phyloP scores from a whole-genome alignment of 2,329 filamentous ascomycete species.

The Fusarium decemcellulare region DNA sequence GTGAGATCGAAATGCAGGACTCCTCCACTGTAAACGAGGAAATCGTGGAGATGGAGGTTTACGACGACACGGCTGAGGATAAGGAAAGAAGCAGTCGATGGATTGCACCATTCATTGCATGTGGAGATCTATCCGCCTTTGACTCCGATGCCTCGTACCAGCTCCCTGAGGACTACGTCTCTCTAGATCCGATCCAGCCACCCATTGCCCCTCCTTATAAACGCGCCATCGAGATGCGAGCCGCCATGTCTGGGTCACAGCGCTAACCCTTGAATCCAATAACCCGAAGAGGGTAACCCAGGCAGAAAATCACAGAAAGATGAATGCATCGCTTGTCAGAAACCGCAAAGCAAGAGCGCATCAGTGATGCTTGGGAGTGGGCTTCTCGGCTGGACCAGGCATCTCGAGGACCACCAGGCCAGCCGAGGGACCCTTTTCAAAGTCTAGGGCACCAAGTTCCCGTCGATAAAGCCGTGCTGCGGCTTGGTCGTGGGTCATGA shows the following conservation, averaged over 20 bases:
- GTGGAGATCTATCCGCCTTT: constrained; percentile 93
- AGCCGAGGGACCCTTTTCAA: constrained; percentile 58
- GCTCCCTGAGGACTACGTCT: constrained; percentile 87
- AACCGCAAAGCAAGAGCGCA: constrained; percentile 24
- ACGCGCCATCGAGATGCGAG: constrained; percentile 82
- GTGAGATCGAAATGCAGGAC: constrained; percentile 61
- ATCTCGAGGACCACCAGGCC: constrained; percentile 60
- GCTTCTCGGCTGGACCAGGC: constrained; percentile 54
- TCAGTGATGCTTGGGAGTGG: constrained; percentile 51
- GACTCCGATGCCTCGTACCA: constrained; percentile 97
- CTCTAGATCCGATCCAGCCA: constrained; percentile 92
- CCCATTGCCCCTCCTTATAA: constrained; percentile 97
- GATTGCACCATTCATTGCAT: constrained; percentile 98
- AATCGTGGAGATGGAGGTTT: constrained; percentile 64
- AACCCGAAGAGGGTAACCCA: neutral
- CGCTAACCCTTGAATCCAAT: constrained; percentile 37
- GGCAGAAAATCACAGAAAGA: constrained; percentile 25
- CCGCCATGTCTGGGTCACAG: constrained; percentile 51
- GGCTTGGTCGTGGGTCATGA: constrained; percentile 63
- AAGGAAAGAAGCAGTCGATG: constrained; percentile 70
- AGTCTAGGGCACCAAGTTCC: constrained; percentile 61
- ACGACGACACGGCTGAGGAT: constrained; percentile 57
- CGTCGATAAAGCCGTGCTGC: constrained; percentile 62
- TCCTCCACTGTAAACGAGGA: constrained; percentile 47
- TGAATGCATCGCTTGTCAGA: constrained; percentile 39